Evolutionary conservation across 768 basidiomycete species (phyloP), one percentile per base, ranked within the genome.

Genomic region (Hygrocybe coccinea): DNA sequence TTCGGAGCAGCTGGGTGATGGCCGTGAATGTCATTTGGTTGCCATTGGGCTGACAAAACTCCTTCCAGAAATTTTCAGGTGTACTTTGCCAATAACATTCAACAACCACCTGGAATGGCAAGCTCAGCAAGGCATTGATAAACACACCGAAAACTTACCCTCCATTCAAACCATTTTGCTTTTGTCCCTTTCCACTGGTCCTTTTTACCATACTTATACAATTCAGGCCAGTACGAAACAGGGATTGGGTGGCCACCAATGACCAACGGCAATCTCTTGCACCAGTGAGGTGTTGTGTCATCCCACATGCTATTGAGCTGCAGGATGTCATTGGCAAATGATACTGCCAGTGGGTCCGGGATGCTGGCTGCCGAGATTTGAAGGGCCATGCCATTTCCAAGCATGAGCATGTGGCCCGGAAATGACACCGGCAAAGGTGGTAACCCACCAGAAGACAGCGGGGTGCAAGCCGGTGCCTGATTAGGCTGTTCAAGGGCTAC

Each of bases 251-350:
- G 50, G 0, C 61, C 63, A 14, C 48, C 46, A 36, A 71, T 64
- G 10, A 22, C 50, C 25, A 71, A 59, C 9, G 54, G 45, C 0
- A 66, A 67, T 14, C 56, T 29, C n/a, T 55, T 47, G 19, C 36
- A 24, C 67, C 67, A 69, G 39, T 62, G 35, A 3, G 41, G 39
- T 2, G 59, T 56, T 10, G 49, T 58, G 56, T 70, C 66, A 49
- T 67, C 65, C 70, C 68, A 71, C 59, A 66, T 69, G 2, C 5
- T 21, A 29, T 65, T 61, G 29, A 71, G 55, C 3, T 43, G 25
- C 3, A 59, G 54, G 11, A 67, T 53, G 50, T 63, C 47, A 1
- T 61, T 56, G 4, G 57, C 57, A 38, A 69, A 71, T 11, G 59
- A 60, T 11, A 62, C 22, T 1, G 62, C 59, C 2, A 68, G 64